phyloP scores from a whole-genome alignment of 164 flowering plant species.

The Dillenia turbinata region DNA sequence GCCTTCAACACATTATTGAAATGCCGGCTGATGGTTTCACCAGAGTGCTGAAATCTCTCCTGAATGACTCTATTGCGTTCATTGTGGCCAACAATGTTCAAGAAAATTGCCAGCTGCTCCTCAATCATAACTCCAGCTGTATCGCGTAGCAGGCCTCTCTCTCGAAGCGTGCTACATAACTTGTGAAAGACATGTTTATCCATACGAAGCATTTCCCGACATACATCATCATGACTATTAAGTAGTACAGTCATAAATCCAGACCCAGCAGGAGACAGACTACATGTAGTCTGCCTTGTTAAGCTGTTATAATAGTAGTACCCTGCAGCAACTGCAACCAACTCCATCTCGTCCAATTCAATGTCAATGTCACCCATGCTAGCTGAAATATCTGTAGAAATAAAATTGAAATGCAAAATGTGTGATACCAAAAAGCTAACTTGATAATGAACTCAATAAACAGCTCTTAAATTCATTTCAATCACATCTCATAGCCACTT shows the following conservation, averaged over 20 bases:
- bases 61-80: conserved; percentile 74
- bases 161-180: conserved; percentile 41
- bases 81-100: conserved; percentile 67
- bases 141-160: conserved; percentile 58
- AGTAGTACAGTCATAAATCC: conserved; percentile 52
- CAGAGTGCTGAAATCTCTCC: conserved; percentile 77
- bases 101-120: conserved; percentile 71
- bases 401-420: conserved; percentile 9
- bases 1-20: conserved; percentile 73
- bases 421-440: conserved; percentile 3
- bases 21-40: conserved; percentile 78
- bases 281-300: conserved; percentile 29
- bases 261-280: conserved; percentile 28
- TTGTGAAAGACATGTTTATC: conserved; percentile 65
- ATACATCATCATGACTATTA: conserved; percentile 37
- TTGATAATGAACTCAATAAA: conserved; percentile 2
- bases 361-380: conserved; percentile 56
- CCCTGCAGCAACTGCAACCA: conserved; percentile 76
- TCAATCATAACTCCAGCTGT: conserved; percentile 68
- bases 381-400: conserved; percentile 29
- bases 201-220: conserved; percentile 69
- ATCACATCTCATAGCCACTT: background rate
- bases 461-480: background rate
- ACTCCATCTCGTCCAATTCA: conserved; percentile 72
- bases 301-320: conserved; percentile 44